These are phyloP conservation scores for Fusarium ambrosium DNA, from an alignment of 2,329 filamentous ascomycete genomes.

Conservation along the genomic window DNA sequence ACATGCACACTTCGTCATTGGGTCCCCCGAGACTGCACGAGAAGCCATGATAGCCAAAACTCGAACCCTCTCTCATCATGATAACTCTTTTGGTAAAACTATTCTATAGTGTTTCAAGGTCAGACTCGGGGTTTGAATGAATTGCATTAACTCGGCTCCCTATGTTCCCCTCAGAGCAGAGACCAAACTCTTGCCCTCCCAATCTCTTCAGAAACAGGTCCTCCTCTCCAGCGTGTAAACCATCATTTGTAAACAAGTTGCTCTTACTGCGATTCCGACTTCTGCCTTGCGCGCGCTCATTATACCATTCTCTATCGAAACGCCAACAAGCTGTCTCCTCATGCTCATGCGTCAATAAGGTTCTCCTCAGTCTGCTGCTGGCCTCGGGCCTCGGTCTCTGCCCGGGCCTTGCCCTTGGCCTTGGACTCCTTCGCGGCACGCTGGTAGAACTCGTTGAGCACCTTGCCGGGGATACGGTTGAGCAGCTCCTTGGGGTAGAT, in stretches of 20 bases:
- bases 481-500: constrained; percentile 99
- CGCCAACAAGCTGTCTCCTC: constrained; percentile 39
- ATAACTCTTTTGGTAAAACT: constrained; percentile 11
- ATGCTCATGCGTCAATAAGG: constrained; percentile 72
- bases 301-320: constrained; percentile 46
- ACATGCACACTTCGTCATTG: constrained; percentile 34
- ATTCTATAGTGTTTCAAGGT: constrained; percentile 1
- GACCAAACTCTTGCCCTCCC: constrained; percentile 43
- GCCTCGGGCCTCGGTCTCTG: constrained; percentile 56
- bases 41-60: constrained; percentile 26
- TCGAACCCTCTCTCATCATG: constrained; percentile 23
- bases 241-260: constrained; percentile 43
- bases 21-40: background rate
- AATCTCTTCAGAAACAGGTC: constrained; percentile 34
- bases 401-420: constrained; percentile 70
- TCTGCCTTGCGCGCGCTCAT: constrained; percentile 43
- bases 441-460: constrained; percentile 87
- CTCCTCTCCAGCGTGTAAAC: constrained; percentile 36
- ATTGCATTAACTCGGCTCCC: constrained; percentile 51
- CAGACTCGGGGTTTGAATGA: constrained; percentile 38
- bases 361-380: constrained; percentile 67
- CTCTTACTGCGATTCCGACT: constrained; percentile 40
- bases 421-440: constrained; percentile 74
- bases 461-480: constrained; percentile 90
- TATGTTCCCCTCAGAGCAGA: constrained; percentile 44